Conservation (phyloP, 2,329 filamentous ascomycete species). For the Chrysosporium queenslandicum region DNA sequence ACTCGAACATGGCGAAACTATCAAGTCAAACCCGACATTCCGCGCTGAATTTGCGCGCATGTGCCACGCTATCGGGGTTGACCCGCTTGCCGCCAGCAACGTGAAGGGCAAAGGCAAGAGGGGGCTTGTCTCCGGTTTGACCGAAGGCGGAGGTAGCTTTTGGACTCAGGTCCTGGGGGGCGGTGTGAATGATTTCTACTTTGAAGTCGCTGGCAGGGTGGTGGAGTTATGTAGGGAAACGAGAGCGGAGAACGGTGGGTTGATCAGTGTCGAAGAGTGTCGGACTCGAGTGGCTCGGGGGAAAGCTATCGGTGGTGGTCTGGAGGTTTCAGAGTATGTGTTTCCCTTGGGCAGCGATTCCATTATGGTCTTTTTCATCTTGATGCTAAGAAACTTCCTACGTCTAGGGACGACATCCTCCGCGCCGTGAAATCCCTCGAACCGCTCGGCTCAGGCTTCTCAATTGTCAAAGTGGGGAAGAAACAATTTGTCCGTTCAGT, state of each 20-base stretch:
- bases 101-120: conserved; percentile 40
- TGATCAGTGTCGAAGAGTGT: conserved; percentile 77
- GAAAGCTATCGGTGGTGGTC: conserved; percentile 61
- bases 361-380: background rate
- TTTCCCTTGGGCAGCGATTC: background rate
- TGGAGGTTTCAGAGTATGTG: conserved; percentile 64
- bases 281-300: conserved; percentile 62
- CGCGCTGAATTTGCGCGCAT: conserved; percentile 96
- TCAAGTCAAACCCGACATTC: conserved; percentile 88
- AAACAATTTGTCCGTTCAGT: conserved; percentile 84
- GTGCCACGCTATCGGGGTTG: conserved; percentile 94
- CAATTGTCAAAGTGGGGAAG: conserved; percentile 70
- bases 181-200: conserved; percentile 96
- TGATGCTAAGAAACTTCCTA: background rate
- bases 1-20: conserved; percentile 87
- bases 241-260: conserved; percentile 78
- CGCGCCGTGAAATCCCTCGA: conserved; percentile 78
- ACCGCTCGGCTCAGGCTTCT: conserved; percentile 80
- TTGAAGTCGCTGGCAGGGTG: conserved; percentile 88
- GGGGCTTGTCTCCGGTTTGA: conserved; percentile 28
- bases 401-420: conserved; percentile 67
- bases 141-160: conserved; percentile 51
- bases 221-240: conserved; percentile 87
- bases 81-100: conserved; percentile 69
- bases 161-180: conserved; percentile 89